Conservation (phyloP, 2,329 filamentous ascomycete species). For the Clarireedia paspali region DNA sequence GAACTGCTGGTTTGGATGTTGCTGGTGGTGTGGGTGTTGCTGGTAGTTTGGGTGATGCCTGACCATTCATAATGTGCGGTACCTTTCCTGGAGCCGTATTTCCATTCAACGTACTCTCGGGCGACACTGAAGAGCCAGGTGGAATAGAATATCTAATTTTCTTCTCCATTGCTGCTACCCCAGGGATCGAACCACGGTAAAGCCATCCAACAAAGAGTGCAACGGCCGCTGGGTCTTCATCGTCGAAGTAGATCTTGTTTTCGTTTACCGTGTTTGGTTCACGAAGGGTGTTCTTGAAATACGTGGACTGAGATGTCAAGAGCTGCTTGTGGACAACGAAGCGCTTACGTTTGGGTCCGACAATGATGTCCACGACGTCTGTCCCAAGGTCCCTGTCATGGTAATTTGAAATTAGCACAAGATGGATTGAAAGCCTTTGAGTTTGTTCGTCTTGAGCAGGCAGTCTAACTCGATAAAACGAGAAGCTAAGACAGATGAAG, state of each 20-base stretch:
- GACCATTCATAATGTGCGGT: too few relatives aligned
- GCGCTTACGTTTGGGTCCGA: constrained; percentile 15
- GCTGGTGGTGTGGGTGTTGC: too few relatives aligned
- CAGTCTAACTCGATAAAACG: too few relatives aligned
- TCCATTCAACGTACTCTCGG: too few relatives aligned
- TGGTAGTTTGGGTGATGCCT: too few relatives aligned
- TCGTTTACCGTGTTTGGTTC: constrained; percentile 17
- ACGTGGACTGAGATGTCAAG: constrained; percentile 18
- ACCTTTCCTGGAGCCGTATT: too few relatives aligned
- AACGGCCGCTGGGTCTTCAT: constrained; percentile 16
- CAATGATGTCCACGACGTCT: constrained; percentile 17
- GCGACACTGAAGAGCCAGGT: too few relatives aligned
- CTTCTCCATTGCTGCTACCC: neutral
- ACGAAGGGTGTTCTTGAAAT: constrained; percentile 21
- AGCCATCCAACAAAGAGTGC: constrained; percentile 18
- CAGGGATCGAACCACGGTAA: constrained; percentile 15
- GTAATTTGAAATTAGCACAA: too few relatives aligned
- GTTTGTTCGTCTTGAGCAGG: too few relatives aligned
- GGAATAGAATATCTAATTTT: neutral
- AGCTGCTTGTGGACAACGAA: constrained; percentile 22
- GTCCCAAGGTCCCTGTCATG: constrained; percentile 17
- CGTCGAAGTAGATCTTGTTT: constrained; percentile 14
- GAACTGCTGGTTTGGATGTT: too few relatives aligned
- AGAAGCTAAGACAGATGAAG: too few relatives aligned
- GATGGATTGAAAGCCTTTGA: too few relatives aligned